Conservation (phyloP, 176 grass and related monocot species). For the Bromus sterilis region DNA sequence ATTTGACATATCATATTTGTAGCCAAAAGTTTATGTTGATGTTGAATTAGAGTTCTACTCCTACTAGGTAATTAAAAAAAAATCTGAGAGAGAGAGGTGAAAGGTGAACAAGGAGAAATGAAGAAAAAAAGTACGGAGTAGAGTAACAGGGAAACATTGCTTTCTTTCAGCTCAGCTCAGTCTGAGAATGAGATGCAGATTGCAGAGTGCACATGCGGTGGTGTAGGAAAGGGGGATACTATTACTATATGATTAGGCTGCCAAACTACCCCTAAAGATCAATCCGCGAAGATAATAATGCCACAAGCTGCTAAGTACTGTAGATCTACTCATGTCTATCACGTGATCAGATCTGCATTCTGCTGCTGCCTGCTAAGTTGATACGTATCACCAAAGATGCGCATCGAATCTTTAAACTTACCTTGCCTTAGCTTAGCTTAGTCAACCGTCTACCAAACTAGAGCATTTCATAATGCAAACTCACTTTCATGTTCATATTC, state of each 20-base stretch:
- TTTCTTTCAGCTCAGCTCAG: background rate
- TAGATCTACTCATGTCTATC: background rate
- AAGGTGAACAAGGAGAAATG: background rate
- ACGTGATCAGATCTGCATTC: constrained; percentile 11
- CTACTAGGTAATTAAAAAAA: background rate
- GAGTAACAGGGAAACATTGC: background rate
- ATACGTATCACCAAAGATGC: constrained; percentile 7
- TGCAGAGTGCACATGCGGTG: constrained; percentile 17
- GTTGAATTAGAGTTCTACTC: background rate
- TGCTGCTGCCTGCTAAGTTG: background rate
- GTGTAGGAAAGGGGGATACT: background rate
- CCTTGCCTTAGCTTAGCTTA: background rate
- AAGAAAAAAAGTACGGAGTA: background rate
- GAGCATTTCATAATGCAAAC: background rate
- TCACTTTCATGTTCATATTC: background rate
- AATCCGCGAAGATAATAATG: too few relatives aligned
- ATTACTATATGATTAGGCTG: background rate
- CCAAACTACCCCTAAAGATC: background rate
- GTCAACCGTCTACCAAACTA: background rate
- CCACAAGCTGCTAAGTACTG: background rate
- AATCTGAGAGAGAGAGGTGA: background rate
- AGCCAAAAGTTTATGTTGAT: background rate
- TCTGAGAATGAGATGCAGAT: too few relatives aligned
- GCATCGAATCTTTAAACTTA: constrained; percentile 3
- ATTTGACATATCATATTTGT: background rate